phyloP scores from a whole-genome alignment of 495 filamentous ascomycete species.

The Antarctomyces pellizariae region DNA sequence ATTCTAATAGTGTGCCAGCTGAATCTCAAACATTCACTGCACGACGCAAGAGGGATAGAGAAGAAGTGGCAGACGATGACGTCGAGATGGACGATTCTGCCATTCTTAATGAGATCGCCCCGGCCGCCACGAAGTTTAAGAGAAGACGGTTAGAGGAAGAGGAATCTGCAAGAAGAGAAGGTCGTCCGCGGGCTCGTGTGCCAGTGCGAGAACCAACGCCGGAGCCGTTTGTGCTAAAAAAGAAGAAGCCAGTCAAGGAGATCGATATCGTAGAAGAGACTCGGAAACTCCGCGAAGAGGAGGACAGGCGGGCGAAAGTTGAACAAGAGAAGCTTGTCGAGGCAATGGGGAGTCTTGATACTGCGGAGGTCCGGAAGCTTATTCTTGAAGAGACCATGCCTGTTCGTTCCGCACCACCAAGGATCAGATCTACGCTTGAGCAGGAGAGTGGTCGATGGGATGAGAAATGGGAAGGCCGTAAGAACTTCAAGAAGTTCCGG shows the following conservation, averaged over 20 bases:
- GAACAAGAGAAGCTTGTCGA: slow-evolving; percentile 34
- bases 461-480: slow-evolving; percentile 78
- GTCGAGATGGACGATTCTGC: slow-evolving; percentile 24
- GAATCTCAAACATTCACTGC: too few relatives aligned
- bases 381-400: slow-evolving; percentile 68
- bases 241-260: slow-evolving; percentile 27
- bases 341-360: slow-evolving; percentile 32
- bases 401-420: slow-evolving; percentile 15
- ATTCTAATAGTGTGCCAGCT: slow-evolving; percentile 4
- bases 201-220: slow-evolving; percentile 2
- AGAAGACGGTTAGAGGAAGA: slow-evolving; percentile 31
- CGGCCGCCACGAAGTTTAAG: slow-evolving; percentile 50
- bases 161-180: slow-evolving; percentile 15
- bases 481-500: slow-evolving; percentile 88
- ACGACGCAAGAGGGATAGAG: slow-evolving; percentile 4
- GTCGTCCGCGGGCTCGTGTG: slow-evolving; percentile 6
- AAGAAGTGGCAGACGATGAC: slow-evolving; percentile 11
- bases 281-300: slow-evolving; percentile 41
- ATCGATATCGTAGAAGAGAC: slow-evolving; percentile 48
- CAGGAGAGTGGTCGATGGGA: slow-evolving; percentile 55
- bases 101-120: slow-evolving; percentile 39
- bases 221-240: slow-evolving; percentile 2
- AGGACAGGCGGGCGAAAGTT: slow-evolving; percentile 32
- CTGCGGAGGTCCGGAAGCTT: slow-evolving; percentile 47
- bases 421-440: slow-evolving; percentile 8